phyloP scores from a whole-genome alignment of 2,329 filamentous ascomycete species.

The Diplocarpon rosae region DNA sequence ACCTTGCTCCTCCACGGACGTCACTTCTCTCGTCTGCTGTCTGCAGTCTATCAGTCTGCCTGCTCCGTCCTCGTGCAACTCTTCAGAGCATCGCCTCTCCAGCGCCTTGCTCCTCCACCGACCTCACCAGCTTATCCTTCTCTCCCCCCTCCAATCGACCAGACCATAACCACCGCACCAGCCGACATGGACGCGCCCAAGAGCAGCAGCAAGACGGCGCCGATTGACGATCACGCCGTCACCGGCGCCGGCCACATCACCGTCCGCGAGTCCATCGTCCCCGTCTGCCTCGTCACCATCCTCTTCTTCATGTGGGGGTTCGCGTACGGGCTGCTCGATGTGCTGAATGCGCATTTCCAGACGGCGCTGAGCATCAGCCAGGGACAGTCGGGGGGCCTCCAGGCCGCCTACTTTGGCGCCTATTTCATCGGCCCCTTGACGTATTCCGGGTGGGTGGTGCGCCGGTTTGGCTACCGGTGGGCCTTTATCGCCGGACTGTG shows the following conservation, averaged over 20 bases:
- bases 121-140: no score
- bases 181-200: not conserved
- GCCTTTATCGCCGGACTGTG: constrained; percentile 67
- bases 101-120: no score
- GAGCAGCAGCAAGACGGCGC: constrained; percentile 11
- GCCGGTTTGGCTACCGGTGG: constrained; percentile 65
- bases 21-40: no score
- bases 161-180: not conserved
- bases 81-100: no score
- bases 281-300: constrained; percentile 46
- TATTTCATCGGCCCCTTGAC: constrained; percentile 59
- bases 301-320: constrained; percentile 85
- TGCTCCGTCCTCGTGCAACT: no score
- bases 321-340: constrained; percentile 76
- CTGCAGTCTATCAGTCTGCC: no score
- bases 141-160: no score
- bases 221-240: constrained; percentile 55
- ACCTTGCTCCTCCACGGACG: no score
- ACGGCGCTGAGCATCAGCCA: constrained; percentile 49
- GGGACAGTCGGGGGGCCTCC: constrained; percentile 51
- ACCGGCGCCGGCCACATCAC: constrained; percentile 48
- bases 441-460: constrained; percentile 56
- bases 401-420: constrained; percentile 59
- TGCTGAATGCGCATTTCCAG: constrained; percentile 49
- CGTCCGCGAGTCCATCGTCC: constrained; percentile 53